A percentile compares a stretch with the other conserved stretches of the same genome.
Evolutionary conservation across 495 filamentous ascomycete species (phyloP).

Genomic region (Cenococcum geophilum): DNA sequence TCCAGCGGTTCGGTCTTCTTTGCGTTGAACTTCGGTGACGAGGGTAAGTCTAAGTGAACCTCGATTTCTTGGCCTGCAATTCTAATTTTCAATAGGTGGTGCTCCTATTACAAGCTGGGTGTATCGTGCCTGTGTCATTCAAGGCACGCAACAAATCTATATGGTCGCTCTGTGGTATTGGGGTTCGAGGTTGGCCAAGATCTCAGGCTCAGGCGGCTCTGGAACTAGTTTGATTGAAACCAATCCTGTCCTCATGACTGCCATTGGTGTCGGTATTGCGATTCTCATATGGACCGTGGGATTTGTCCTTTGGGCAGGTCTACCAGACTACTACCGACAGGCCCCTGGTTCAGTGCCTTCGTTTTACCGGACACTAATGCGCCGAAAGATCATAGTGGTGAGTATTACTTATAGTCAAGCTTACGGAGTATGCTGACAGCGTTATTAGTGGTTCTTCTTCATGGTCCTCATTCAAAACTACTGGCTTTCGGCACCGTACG

Average conservation of each 20-base stretch:
- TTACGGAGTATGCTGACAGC: too few species aligned
- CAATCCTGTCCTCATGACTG: constrained; percentile 42
- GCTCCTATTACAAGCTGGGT: constrained; percentile 58
- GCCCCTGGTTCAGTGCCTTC: constrained; percentile 59
- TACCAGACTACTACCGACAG: constrained; percentile 62
- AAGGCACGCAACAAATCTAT: constrained; percentile 61
- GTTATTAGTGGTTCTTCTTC: constrained; percentile 59
- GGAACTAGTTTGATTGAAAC: too few species aligned
- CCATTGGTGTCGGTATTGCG: constrained; percentile 47
- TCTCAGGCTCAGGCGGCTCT: constrained; percentile 13
- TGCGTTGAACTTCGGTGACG: constrained; percentile 59
- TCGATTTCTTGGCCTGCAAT: too few species aligned
- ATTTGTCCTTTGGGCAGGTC: constrained; percentile 47
- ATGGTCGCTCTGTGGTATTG: constrained; percentile 60
- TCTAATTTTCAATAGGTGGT: too few species aligned
- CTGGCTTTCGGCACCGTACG: constrained; percentile 56
- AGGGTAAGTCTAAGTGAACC: constrained; percentile 22
- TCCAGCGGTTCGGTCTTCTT: too few species aligned
- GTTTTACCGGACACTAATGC: constrained; percentile 51
- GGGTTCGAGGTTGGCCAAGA: constrained; percentile 44
- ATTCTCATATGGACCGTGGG: constrained; percentile 50
- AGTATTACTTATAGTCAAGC: too few species aligned
- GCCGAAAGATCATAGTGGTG: constrained; percentile 55
- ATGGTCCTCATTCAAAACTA: constrained; percentile 61
- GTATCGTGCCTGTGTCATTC: constrained; percentile 56